These are phyloP conservation scores for Chytriomyces sp. DNA, from an alignment of 192 early-diverging fungal genomes.

Conservation along the genomic window DNA sequence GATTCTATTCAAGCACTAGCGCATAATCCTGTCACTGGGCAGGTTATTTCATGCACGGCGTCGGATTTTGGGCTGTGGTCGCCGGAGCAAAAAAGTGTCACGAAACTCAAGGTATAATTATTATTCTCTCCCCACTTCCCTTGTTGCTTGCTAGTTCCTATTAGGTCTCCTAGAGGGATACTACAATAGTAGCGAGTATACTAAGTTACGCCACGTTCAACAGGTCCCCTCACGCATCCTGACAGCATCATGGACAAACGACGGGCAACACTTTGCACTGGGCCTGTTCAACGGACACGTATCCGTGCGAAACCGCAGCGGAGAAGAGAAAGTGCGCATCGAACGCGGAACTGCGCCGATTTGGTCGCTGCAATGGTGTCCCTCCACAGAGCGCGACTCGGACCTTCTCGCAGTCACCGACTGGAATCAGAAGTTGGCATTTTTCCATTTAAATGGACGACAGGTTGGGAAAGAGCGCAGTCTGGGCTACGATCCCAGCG, in stretches of 20 bases:
- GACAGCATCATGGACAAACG: conserved; percentile 57
- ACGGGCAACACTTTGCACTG: conserved; percentile 63
- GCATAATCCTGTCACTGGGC: conserved; percentile 55
- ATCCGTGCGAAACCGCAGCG: conserved; percentile 54
- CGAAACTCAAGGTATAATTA: conserved; percentile 56
- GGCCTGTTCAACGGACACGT: conserved; percentile 63
- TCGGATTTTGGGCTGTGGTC: conserved; percentile 69
- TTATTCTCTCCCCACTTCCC: neutral
- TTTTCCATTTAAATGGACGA: conserved; percentile 58
- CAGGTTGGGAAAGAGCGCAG: conserved; percentile 65
- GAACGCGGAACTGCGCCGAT: conserved; percentile 58
- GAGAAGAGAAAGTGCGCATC: conserved; percentile 63
- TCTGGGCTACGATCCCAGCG: conserved; percentile 57
- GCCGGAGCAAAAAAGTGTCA: conserved; percentile 57
- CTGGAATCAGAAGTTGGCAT: conserved; percentile 62
- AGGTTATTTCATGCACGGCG: conserved; percentile 54
- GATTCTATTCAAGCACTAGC: conserved; percentile 61
- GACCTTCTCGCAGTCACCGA: conserved; percentile 62
- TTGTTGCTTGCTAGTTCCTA: neutral
- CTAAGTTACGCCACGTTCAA: neutral
- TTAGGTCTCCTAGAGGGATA: neutral
- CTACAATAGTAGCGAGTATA: neutral
- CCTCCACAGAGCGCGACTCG: conserved; percentile 44
- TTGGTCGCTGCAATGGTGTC: conserved; percentile 62
- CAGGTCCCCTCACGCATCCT: conserved; percentile 57